These are phyloP conservation scores for Hortiboletus flavorubellus DNA, from an alignment of 768 basidiomycete genomes.

Conservation along the genomic window DNA sequence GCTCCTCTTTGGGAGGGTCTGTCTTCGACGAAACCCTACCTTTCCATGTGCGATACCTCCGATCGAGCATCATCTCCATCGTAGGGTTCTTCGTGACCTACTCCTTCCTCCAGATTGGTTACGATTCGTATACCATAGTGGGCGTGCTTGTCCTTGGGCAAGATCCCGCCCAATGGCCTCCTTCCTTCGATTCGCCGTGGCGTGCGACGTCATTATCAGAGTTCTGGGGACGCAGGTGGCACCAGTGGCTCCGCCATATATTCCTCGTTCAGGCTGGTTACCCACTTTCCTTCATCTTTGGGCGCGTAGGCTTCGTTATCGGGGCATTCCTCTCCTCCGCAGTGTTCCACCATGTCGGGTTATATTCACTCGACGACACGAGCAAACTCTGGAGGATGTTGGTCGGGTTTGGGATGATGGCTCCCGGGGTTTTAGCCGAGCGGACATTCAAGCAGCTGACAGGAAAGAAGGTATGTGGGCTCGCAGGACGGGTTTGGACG, in stretches of 20 bases:
- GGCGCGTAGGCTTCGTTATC: neutral
- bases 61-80: neutral
- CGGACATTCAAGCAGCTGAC: neutral
- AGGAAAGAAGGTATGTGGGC: neutral
- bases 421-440: neutral
- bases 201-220: neutral
- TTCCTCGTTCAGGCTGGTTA: constrained; percentile 1
- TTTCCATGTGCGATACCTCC: neutral
- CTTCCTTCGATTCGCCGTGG: constrained; percentile 1
- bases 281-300: neutral
- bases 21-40: neutral
- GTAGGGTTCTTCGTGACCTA: neutral
- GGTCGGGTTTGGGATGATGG: constrained; percentile 1
- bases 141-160: neutral
- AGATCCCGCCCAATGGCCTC: constrained; percentile 1
- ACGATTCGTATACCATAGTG: neutral
- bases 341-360: neutral
- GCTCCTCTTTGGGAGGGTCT: neutral
- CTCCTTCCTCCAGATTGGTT: neutral
- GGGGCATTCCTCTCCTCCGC: neutral
- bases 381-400: neutral
- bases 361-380: neutral
- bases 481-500: neutral
- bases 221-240: constrained; percentile 3
- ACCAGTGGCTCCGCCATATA: constrained; percentile 2